phyloP scores from a whole-genome alignment of 164 flowering plant species.

The Vitis riparia region DNA sequence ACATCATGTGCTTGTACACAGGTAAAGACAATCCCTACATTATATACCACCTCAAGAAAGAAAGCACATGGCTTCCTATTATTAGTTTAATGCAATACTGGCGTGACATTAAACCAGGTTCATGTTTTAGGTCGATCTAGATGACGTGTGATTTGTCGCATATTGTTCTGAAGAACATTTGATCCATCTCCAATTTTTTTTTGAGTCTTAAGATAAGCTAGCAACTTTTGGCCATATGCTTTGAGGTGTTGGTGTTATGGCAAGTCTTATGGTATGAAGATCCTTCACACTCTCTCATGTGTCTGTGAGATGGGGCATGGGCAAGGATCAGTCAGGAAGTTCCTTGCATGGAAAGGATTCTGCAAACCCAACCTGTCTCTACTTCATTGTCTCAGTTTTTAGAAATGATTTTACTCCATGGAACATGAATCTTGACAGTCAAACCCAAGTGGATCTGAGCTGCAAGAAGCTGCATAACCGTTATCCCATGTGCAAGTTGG shows the following conservation, averaged over 20 bases:
- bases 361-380: too few relatives aligned
- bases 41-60: conserved; percentile 6
- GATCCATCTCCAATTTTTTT: not conserved
- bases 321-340: conserved; percentile 4
- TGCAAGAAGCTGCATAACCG: too few relatives aligned
- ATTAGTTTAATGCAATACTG: conserved; percentile 15
- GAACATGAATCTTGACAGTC: too few relatives aligned
- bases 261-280: not conserved
- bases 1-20: conserved; percentile 22
- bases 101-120: not conserved
- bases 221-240: not conserved
- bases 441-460: too few relatives aligned
- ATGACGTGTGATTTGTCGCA: not conserved
- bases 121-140: not conserved
- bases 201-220: too few relatives aligned
- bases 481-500: too few relatives aligned
- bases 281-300: not conserved
- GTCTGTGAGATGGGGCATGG: conserved; percentile 8
- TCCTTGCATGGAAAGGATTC: not conserved
- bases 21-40: conserved; percentile 9
- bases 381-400: too few relatives aligned
- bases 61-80: conserved; percentile 22
- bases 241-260: not conserved
- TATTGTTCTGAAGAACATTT: not conserved
- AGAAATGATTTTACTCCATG: too few relatives aligned